Evolutionary conservation across 129 eudicot genomes (phyloP), one percentile per base, ranked within the genome.

Genomic region (Flaveria brownii): DNA sequence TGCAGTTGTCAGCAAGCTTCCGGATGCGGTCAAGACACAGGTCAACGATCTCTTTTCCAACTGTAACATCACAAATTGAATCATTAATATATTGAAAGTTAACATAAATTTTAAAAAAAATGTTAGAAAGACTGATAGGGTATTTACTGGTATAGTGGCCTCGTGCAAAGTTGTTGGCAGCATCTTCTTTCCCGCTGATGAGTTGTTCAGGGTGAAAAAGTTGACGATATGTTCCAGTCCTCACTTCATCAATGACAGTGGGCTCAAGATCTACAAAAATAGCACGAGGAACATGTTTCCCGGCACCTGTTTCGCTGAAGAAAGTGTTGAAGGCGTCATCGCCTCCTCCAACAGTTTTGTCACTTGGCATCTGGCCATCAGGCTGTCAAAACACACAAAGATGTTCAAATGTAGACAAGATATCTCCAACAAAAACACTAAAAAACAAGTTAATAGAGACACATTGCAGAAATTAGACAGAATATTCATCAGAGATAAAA

Each of bases 341-440:
- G 15, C 69, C 69, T 15, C 69, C 69, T 63, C 69, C 69, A 63
- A 63, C 69, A 30, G 69, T 63, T 63, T 63, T 63, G 69, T 63
- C 69, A 63, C 69, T 63, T 15, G 69, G 69, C 69, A 63, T 63
- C 22, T 63, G 69, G 20, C 69, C 69, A 63, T 63, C 69, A 63
- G 69, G 69, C 69, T 63, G 46, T 30, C 26, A 63, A 63, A 63
- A 25, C 66, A 63, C 22, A 70, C 2, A 22, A 22, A 46, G 4
- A 14, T 49, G 61, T 3, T 49, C 39, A 70, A 43, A 70, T 70
- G 2, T 49, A 33, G 2, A 25, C 15, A 9, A 22, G 8, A 14
- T 10, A 11, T 3, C 8, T 5, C n/a, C 16, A n/a, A 22, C 46
- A 15, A 15, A 61, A 26, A 11, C 65, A 11, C 9, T 2, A 18